Evolutionary conservation across 805 yeast species (phyloP), one percentile per base, ranked within the genome.

Genomic region (Kazachstania africana): DNA sequence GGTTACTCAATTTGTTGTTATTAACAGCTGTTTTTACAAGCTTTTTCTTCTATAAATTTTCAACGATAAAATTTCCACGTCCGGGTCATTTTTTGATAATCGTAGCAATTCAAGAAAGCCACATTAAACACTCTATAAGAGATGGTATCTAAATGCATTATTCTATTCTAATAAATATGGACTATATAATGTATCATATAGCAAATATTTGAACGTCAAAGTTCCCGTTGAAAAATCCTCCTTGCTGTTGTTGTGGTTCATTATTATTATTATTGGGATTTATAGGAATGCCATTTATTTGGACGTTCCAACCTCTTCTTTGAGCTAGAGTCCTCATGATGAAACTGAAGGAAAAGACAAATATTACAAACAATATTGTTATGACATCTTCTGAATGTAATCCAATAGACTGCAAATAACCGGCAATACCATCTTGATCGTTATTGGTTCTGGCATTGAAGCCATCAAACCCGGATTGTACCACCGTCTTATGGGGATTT

Each of bases 191-290:
- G n/a, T n/a, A n/a, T n/a, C n/a, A n/a, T n/a, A 49, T 46, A 14
- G 55, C 55, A 20, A 49, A 45, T n/a, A 49, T 27, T 26, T 49
- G 53, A 6, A 49, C 34, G 16, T 49, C 44, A 13, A 49, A 39
- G 31, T 44, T 43, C 6, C 47, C 43, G 16, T 37, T 20, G 12
- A 36, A 18, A 14, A 23, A 21, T 26, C 33, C 26, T 14, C n/a
- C 23, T 27, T 29, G 12, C 21, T 31, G 36, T 21, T 27, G 27
- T 20, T 31, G 34, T 3, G 25, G 28, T n/a, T 31, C 24, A 3
- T 12, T 28, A 15, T 16, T 24, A 14, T 26, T 24, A 24, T 13
- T 22, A 8, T 21, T 8, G 13, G 12, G 6, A 20, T 16, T n/a
- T 4, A 35, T 14, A 8, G 32, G 38, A 1, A 43, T 18, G 5